Conservation (phyloP, 345 rosid genomes). For the Lepidium aucheri region DNA sequence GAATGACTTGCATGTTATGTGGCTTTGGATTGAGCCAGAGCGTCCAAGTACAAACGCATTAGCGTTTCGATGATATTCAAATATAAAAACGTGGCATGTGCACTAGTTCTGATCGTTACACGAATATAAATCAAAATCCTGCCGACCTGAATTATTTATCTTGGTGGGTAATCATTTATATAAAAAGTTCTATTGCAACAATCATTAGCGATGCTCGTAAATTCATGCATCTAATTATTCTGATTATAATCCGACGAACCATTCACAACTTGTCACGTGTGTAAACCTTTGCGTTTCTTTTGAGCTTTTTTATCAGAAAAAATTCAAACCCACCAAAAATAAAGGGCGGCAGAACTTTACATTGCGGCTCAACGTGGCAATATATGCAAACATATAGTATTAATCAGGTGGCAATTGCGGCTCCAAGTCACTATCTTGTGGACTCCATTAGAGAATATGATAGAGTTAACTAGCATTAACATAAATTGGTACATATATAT, state of each 20-base stretch:
- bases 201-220: conserved; percentile 9
- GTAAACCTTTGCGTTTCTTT: not conserved
- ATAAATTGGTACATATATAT: too few species aligned
- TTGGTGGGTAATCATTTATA: not conserved
- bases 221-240: conserved; percentile 9
- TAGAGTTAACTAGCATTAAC: too few species aligned
- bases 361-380: conserved; percentile 11
- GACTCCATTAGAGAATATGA: too few species aligned
- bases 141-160: conserved; percentile 11
- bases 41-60: not conserved
- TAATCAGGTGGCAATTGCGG: conserved; percentile 14
- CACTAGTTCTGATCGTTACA: conserved; percentile 9
- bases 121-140: conserved; percentile 10
- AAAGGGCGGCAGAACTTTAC: not conserved
- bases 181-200: not conserved
- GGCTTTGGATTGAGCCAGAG: not conserved
- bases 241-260: not conserved
- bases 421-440: not conserved
- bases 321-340: conserved; percentile 10
- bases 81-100: conserved; percentile 16
- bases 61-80: not conserved
- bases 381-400: conserved; percentile 7
- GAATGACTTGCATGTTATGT: not conserved
- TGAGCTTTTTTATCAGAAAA: not conserved
- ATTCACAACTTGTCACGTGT: conserved; percentile 9